These are phyloP conservation scores for Lactarius quietus DNA, from an alignment of 768 basidiomycete species.

Conservation along the genomic window DNA sequence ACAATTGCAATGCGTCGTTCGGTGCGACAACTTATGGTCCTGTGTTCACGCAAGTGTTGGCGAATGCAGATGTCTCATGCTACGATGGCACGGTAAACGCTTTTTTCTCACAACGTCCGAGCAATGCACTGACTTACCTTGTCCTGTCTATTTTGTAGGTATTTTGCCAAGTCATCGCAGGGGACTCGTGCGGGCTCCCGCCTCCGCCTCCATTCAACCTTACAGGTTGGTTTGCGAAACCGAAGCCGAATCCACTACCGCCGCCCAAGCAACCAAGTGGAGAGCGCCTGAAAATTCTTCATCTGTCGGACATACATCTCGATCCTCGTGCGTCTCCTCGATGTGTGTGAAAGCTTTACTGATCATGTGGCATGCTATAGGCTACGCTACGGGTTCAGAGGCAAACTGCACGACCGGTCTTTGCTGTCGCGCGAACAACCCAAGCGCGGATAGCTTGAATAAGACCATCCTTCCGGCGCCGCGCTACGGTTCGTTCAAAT, in stretches of 20 bases:
- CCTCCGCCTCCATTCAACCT: conserved; percentile 58
- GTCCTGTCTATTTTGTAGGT: conserved; percentile 34
- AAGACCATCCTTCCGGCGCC: conserved; percentile 55
- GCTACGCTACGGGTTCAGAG: conserved; percentile 68
- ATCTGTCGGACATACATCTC: conserved; percentile 74
- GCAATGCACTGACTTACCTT: background rate
- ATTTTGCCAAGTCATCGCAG: conserved; percentile 58
- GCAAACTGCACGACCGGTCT: conserved; percentile 65
- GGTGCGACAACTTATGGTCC: conserved; percentile 50
- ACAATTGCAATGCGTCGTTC: conserved; percentile 46
- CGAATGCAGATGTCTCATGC: conserved; percentile 67
- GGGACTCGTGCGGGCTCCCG: conserved; percentile 49
- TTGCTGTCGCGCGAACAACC: conserved; percentile 59
- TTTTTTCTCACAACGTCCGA: background rate
- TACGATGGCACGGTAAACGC: conserved; percentile 63
- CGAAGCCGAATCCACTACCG: conserved; percentile 69
- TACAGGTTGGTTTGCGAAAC: conserved; percentile 69
- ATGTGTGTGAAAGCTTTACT: conserved; percentile 3
- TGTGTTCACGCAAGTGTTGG: conserved; percentile 65
- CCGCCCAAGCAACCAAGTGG: conserved; percentile 55
- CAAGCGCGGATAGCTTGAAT: conserved; percentile 50
- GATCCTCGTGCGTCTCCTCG: conserved; percentile 54
- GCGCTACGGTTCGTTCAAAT: conserved; percentile 60
- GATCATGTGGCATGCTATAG: conserved; percentile 33
- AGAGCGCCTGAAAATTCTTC: conserved; percentile 64